phyloP scores from a whole-genome alignment of 2,329 filamentous ascomycete species.

The Fonsecaea monophora region DNA sequence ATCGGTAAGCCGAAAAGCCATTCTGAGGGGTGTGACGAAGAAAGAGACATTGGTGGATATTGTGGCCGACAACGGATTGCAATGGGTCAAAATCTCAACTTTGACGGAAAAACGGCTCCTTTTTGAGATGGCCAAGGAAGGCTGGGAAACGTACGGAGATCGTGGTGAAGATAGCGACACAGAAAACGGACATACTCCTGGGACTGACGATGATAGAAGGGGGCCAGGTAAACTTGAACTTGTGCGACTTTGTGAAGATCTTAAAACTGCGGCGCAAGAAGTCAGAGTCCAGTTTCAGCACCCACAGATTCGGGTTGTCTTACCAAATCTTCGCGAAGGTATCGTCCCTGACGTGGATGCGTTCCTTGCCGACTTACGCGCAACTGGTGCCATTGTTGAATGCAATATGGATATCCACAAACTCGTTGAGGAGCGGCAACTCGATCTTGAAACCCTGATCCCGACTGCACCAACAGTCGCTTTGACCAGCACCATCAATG shows the following conservation, averaged over 20 bases:
- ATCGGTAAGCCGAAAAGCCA: constrained; percentile 23
- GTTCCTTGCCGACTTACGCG: constrained; percentile 63
- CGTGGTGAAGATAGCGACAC: constrained; percentile 48
- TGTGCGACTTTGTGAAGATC: constrained; percentile 65
- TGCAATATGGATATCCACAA: constrained; percentile 38
- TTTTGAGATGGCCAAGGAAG: constrained; percentile 72
- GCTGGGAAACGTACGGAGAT: constrained; percentile 60
- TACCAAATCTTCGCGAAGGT: constrained; percentile 64
- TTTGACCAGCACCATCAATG: constrained; percentile 54
- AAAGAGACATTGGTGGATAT: constrained; percentile 68
- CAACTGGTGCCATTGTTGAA: constrained; percentile 55
- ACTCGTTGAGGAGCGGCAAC: background rate
- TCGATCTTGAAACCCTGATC: constrained; percentile 26
- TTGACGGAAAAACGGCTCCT: constrained; percentile 68
- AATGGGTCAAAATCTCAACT: constrained; percentile 74
- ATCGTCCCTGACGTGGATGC: constrained; percentile 61
- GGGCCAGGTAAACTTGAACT: constrained; percentile 62
- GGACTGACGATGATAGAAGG: constrained; percentile 47
- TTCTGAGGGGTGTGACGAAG: constrained; percentile 40
- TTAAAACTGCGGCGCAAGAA: constrained; percentile 62
- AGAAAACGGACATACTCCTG: constrained; percentile 40
- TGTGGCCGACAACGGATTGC: constrained; percentile 65
- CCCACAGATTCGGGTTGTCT: constrained; percentile 65
- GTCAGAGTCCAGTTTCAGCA: constrained; percentile 65
- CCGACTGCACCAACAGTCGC: constrained; percentile 44